Base-by-base conservation (phyloP, 305 asterid genomes). In the Fraxinus greggii region DNA sequence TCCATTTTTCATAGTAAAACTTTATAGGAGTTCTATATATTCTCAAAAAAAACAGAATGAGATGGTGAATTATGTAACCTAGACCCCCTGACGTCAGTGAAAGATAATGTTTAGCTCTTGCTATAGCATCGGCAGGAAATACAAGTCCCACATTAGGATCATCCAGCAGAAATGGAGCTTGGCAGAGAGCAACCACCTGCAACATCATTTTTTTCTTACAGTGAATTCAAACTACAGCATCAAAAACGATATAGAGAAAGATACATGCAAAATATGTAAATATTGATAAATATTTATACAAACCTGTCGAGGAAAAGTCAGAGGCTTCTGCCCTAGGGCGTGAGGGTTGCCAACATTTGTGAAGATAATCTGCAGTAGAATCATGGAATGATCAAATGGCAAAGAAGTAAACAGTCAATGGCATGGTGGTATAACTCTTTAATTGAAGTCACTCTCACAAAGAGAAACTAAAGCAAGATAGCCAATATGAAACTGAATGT, bases 61-160 rank as follows among this genome's bases (percentile, higher is more conserved):
- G 38, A 81, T 45, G 19, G 72, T 61, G 56, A 26, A 29, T 29
- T 40, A 48, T 15, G 51, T n/a, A 89, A 96, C 99, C 99, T 87
- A 96, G 90, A 88, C 98, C 99, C 61, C 99, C 99, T 5, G 98
- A 84, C 82, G 98, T 86, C 72, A 94, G 63, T 76, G 94, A 65
- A 82, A 96, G 93, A 83, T 90, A 94, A 79, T 94, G 97, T 88
- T 93, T 96, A 26, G 99, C 99, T 87, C 88, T 93, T 75, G 97
- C 97, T 87, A 96, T 94, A 24, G 99, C 95, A 90, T 96, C 99
- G 10, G 98, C 97, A n/a, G 99, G 99, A 92, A 96, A 96, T 21
- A 96, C 0, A 72, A 93, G 93, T 63, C 94, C 98, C 23, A 94
- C 98, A 72, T 94, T 96, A n/a, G 98, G 99, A 87, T 96, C 98